Conservation (phyloP, 139 green algal species). For the Chlamydomonas incerta region DNA sequence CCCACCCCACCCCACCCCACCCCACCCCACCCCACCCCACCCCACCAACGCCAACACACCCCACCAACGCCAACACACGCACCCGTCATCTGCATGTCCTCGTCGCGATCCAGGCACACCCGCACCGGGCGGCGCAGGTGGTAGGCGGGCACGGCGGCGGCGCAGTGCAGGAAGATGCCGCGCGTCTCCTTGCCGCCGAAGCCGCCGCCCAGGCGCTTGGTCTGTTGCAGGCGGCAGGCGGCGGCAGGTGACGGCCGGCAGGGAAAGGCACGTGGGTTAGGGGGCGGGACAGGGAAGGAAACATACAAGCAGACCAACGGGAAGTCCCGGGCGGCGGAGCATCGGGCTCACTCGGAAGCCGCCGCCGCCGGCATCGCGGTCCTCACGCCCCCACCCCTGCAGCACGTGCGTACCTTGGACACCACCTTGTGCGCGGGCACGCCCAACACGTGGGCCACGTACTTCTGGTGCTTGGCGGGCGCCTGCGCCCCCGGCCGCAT, state of each 20-base stretch:
- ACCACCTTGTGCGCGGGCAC: conserved; percentile 91
- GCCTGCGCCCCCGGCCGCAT: no score
- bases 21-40: no score
- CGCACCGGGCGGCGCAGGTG: conserved; percentile 77
- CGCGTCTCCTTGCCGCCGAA: conserved; percentile 99
- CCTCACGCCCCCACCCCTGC: no score
- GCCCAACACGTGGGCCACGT: conserved; percentile 81
- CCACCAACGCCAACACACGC: no score
- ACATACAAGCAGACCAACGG: no score
- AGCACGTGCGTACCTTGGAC: conserved; percentile 52
- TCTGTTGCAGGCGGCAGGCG: conserved; percentile 17
- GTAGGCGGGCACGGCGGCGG: conserved; percentile 85
- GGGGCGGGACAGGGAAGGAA: neutral
- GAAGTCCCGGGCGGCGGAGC: no score
- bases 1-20: no score
- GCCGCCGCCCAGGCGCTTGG: conserved; percentile 94
- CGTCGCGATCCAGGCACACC: conserved; percentile 89
- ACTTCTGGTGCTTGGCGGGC: conserved; percentile 87
- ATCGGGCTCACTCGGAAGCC: no score
- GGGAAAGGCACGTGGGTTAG: neutral
- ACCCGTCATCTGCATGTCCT: conserved; percentile 93
- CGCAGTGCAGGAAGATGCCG: conserved; percentile 79
- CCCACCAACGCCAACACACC: no score
- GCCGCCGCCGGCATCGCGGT: no score
- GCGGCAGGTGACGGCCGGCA: neutral